A percentile compares a stretch with the other conserved stretches of the same genome.
phyloP scores from a whole-genome alignment of 2,329 filamentous ascomycete species.

The Trichoderma sp. region DNA sequence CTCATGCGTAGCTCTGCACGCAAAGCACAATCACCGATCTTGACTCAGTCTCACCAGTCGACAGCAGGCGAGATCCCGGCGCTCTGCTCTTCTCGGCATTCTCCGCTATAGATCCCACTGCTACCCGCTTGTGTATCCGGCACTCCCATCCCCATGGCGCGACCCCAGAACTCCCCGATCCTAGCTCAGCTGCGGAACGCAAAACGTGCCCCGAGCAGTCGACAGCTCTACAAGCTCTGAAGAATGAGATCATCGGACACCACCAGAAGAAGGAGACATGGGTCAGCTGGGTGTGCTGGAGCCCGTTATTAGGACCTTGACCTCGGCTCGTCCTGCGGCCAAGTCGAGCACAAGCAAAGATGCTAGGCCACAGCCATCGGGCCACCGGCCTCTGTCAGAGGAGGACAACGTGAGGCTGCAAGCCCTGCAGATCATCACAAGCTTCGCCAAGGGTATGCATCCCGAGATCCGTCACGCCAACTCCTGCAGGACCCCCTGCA shows the following conservation, averaged over 20 bases:
- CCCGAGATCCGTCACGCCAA: background rate
- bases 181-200: conserved; percentile 58
- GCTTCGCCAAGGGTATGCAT: conserved; percentile 75
- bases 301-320: conserved; percentile 53
- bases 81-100: background rate
- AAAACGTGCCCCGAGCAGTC: conserved; percentile 55
- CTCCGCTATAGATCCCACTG: conserved; percentile 15
- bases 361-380: conserved; percentile 34
- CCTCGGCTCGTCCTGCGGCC: conserved; percentile 36
- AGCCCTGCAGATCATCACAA: conserved; percentile 80
- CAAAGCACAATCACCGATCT: background rate
- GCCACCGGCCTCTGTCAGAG: conserved; percentile 50
- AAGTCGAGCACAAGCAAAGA: conserved; percentile 47
- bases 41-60: background rate
- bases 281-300: conserved; percentile 70
- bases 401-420: conserved; percentile 73
- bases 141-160: conserved; percentile 50
- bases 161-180: conserved; percentile 54
- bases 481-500: background rate
- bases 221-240: conserved; percentile 69
- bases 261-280: conserved; percentile 81
- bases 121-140: conserved; percentile 2
- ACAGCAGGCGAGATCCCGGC: background rate
- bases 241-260: conserved; percentile 89
- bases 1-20: background rate